Evolutionary conservation across 495 filamentous ascomycete genomes (phyloP).

Genomic region (Aspergillus avenaceus): DNA sequence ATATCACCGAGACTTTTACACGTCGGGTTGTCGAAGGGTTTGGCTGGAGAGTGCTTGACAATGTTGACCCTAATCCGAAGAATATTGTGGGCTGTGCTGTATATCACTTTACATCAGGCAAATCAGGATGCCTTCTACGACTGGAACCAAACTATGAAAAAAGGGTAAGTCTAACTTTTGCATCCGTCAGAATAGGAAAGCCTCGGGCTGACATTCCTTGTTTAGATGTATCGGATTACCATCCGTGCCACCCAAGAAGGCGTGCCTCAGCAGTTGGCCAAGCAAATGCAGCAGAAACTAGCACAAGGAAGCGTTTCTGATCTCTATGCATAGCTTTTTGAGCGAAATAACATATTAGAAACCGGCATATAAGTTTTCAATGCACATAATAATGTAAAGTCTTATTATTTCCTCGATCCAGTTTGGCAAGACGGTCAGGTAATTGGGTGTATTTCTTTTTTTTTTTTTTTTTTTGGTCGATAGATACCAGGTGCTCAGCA

Average conservation of each 20-base stretch:
- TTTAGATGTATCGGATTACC: slow-evolving; percentile 90
- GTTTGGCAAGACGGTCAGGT: not conserved
- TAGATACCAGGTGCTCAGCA: not conserved
- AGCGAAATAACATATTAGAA: not conserved
- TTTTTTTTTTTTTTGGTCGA: slow-evolving; percentile 19
- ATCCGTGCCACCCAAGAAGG: slow-evolving; percentile 90
- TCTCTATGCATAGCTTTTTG: slow-evolving; percentile 6
- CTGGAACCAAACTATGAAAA: slow-evolving; percentile 92
- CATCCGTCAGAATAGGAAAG: not conserved
- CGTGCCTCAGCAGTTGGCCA: slow-evolving; percentile 75
- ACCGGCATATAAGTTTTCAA: not conserved
- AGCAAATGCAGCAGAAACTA: slow-evolving; percentile 80
- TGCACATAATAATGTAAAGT: slow-evolving; percentile 7
- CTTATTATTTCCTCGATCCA: slow-evolving; percentile 10
- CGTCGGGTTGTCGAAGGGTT: slow-evolving; percentile 70
- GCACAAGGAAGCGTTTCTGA: slow-evolving; percentile 44
- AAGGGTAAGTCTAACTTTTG: slow-evolving; percentile 53
- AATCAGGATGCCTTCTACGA: slow-evolving; percentile 89
- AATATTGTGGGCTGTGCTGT: slow-evolving; percentile 95
- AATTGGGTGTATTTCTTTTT: slow-evolving; percentile 6
- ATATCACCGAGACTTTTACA: slow-evolving; percentile 54
- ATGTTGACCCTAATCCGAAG: slow-evolving; percentile 83
- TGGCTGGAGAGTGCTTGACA: slow-evolving; percentile 79
- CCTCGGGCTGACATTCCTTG: not conserved
- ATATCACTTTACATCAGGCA: slow-evolving; percentile 78